Conservation (phyloP, 225 moss, liverwort and hornwort species). For the Neckera pumila region DNA sequence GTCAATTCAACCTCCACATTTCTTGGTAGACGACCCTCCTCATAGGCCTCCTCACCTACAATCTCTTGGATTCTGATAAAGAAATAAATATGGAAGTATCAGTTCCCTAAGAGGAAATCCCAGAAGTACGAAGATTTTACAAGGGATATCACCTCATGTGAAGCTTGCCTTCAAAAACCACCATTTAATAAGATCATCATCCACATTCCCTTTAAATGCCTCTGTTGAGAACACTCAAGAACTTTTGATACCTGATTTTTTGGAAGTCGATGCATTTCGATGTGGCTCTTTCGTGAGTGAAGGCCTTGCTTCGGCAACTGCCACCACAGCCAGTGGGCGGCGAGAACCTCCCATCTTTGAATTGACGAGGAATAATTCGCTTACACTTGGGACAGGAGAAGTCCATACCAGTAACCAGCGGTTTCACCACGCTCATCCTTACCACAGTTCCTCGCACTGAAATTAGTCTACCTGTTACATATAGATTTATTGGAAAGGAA, state of each 20-base stretch:
- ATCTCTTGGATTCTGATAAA: constrained; percentile 76
- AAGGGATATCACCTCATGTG: background rate
- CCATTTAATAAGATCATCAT: background rate
- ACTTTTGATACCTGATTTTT: constrained; percentile 56
- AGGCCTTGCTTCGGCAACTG: constrained; percentile 81
- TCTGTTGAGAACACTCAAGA: background rate
- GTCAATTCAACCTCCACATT: constrained; percentile 89
- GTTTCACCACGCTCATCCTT: constrained; percentile 88
- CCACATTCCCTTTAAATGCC: background rate
- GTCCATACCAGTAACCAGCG: constrained; percentile 68
- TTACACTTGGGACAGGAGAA: constrained; percentile 86
- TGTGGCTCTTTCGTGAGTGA: constrained; percentile 51
- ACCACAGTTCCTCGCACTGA: constrained; percentile 94
- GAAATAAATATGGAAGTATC: background rate
- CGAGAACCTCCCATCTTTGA: constrained; percentile 73
- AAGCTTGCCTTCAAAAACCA: background rate
- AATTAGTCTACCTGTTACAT: constrained; percentile 66
- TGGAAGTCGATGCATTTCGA: constrained; percentile 80
- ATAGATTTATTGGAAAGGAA: background rate
- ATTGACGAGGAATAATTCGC: constrained; percentile 51
- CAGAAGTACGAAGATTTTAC: background rate
- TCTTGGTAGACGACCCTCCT: constrained; percentile 95
- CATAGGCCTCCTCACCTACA: constrained; percentile 50
- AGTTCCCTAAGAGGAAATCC: background rate
- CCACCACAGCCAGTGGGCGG: constrained; percentile 76